Percentiles rank a stretch among this genome's conserved stretches.
These are phyloP conservation scores for Odontarrhena argentea DNA, from an alignment of 345 rosid species.

Conservation along the genomic window DNA sequence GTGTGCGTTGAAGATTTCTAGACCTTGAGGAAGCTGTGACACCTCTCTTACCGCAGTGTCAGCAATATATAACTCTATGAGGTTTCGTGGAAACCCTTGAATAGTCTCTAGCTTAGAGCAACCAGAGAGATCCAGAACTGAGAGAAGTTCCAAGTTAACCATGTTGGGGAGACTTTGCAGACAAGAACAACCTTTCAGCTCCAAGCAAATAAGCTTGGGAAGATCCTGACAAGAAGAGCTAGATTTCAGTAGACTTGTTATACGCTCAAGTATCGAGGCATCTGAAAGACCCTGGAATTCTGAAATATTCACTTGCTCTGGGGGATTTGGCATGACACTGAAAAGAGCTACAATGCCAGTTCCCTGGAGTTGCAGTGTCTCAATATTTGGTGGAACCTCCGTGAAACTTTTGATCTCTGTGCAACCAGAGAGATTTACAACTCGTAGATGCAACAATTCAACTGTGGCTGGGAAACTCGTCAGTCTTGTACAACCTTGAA, in stretches of 20 bases:
- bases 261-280: background rate
- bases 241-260: background rate
- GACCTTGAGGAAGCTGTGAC: too few relatives aligned
- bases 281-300: background rate
- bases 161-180: conserved; percentile 14
- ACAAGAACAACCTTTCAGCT: conserved; percentile 11
- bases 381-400: conserved; percentile 16
- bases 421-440: conserved; percentile 24
- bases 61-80: too few relatives aligned
- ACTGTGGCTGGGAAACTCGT: background rate
- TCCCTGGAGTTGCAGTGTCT: background rate
- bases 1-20: too few relatives aligned
- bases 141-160: too few relatives aligned
- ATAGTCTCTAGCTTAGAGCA: too few relatives aligned
- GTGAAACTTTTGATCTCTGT: background rate
- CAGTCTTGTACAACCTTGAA: background rate
- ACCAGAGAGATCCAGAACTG: too few relatives aligned
- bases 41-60: too few relatives aligned
- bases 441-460: background rate
- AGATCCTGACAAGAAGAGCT: background rate
- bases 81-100: too few relatives aligned
- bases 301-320: background rate
- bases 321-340: background rate
- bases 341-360: background rate
- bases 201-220: conserved; percentile 13